Percentiles rank a stretch among this genome's conserved stretches.
These are phyloP conservation scores for Gamsiella multidivaricata DNA, from an alignment of 192 early-diverging fungal species.

Conservation along the genomic window DNA sequence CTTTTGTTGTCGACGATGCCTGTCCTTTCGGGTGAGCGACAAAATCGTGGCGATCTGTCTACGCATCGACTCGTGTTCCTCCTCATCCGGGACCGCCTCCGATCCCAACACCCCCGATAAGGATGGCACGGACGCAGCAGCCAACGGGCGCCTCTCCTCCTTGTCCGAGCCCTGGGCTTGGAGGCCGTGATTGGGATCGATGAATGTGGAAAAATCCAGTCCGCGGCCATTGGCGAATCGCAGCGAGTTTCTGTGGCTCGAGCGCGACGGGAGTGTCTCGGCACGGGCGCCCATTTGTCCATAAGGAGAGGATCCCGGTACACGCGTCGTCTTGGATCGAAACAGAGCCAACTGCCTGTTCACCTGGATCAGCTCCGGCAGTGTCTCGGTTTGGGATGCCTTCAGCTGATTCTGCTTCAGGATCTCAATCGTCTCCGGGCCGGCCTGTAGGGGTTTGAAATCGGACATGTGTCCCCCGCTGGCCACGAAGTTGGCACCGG, in stretches of 20 bases:
- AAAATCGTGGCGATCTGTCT: conserved; percentile 27
- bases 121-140: too few relatives aligned
- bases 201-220: not conserved
- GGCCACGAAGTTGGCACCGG: not conserved
- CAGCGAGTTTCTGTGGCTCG: conserved; percentile 15
- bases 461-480: conserved; percentile 29
- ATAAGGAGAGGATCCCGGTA: conserved; percentile 5
- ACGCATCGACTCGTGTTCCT: conserved; percentile 17
- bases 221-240: conserved; percentile 23
- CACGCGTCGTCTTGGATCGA: conserved; percentile 18
- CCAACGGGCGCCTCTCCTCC: too few relatives aligned
- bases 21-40: conserved; percentile 16
- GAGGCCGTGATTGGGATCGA: too few relatives aligned
- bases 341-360: conserved; percentile 13
- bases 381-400: not conserved
- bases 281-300: not conserved
- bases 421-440: conserved; percentile 35
- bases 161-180: too few relatives aligned
- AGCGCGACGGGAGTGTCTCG: conserved; percentile 1
- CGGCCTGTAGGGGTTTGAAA: conserved; percentile 29
- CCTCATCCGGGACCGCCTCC: not conserved
- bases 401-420: conserved; percentile 3
- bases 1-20: not conserved
- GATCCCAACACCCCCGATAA: not conserved
- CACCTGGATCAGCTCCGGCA: conserved; percentile 1